Base-by-base conservation (phyloP, 352 stramenopile genomes). In the Pythium oligandrum region DNA sequence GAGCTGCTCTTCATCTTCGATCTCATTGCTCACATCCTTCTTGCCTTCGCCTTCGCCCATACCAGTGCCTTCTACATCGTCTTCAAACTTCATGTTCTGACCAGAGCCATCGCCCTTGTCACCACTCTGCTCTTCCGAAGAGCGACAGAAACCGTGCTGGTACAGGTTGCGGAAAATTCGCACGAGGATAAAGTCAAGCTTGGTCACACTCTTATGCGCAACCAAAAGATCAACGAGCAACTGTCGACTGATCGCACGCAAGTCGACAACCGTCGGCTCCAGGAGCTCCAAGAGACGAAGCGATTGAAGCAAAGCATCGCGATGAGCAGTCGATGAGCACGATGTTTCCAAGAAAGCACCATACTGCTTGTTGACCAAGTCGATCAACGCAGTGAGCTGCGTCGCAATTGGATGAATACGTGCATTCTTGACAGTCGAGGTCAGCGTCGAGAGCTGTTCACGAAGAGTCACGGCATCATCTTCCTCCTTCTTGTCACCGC, bases 1-100 rank as follows among this genome's bases (percentile, higher is more conserved):
- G n/a, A 99, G 71, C 71, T 99, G 98, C 43, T 99, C 98, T 75
- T 99, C 98, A 57, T 99, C 98, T 60, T 99, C 96, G 36, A 99
- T 98, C 68, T 99, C 86, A 57, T 99, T 88, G 17, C 92, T 99
- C 30, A 99, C 97, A 71, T 99, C 98, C 62, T 99, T 98, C 60
- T 96, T 98, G 67, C 81, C 97, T 47, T 99, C 96, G 26, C 98
- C 98, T 86, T 99, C 96, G 35, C 97, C 98, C 97, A 99, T 99
- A 26, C 98, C 98, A 9, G 97, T 99, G 45, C 98, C 98, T 53
- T 99, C 97, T 7, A 98, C 90, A 53, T 99, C 96, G 43, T 99
- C 96, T 54, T 98, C 91, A 69, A 99, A 98, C 44, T 97, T 96
- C 81, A 96, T 97, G 53, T 96, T 92, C 33, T 53, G 33, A 35